Evolutionary conservation across 2,329 filamentous ascomycete species (phyloP), one percentile per base, ranked within the genome.

Genomic region (Chaetomiaceae sp.): DNA sequence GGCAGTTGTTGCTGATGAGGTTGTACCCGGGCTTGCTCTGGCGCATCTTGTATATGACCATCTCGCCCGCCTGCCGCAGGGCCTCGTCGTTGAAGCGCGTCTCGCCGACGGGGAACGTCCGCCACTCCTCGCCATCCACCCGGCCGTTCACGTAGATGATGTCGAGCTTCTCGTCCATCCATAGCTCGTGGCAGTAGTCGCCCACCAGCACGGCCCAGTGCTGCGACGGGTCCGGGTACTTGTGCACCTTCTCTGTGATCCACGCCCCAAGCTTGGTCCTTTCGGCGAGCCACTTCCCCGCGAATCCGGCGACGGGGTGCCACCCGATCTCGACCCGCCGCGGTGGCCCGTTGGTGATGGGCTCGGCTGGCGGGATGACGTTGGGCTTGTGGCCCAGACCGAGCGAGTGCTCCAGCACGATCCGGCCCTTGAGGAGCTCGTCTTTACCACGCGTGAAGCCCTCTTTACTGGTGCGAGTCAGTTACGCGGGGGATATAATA

Each of bases 201-300:
- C 77, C 79, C 1, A 82, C 77, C 0, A 82, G 67, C 1, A 82
- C 75, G 2, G 77, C 78, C 79, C 79, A 82, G 60, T 82, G 79
- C 65, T 82, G 79, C 4, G 78, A 81, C 3, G 79, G 79, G 61
- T 82, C 79, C 0, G 79, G 79, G 56, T 78, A 81, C 52, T 69
- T 71, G 59, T 78, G 73, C 49, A 79, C 75, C 57, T 73, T 76
- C 41, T 79, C 75, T 0, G 76, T 80, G 54, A 82, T 81, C 69
- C 78, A 68, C 65, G 75, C 77, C 2, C 79, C 79, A 20, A 82
- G 62, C 0, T 75, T 74, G 0, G 78, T 80, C 61, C 77, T 69
- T 49, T 82, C 78, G 13, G 78, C 78, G 46, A 82, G 77, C 78
- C 79, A 82, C 59, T 79, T 80, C 36, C 78, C 79, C 0, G 76